phyloP scores from a whole-genome alignment of 2,329 filamentous ascomycete species.

The Drechslerella stenobrocha region DNA sequence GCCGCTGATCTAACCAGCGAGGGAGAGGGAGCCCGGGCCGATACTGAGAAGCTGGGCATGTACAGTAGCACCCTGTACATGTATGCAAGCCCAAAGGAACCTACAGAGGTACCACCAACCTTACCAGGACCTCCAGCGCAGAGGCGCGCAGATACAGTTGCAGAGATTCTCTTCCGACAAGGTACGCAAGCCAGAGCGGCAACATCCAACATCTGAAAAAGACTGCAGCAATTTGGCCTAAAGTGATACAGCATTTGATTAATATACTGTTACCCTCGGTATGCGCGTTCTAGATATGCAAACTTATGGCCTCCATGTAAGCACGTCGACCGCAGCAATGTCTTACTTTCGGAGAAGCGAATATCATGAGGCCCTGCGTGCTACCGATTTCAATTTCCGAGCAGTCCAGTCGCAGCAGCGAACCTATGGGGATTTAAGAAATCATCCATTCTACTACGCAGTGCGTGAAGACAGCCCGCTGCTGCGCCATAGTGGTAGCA shows the following conservation, averaged over 20 bases:
- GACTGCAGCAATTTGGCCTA: neutral
- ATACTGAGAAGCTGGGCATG: constrained; percentile 1
- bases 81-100: constrained; percentile 33
- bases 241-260: neutral
- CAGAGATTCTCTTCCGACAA: constrained; percentile 43
- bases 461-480: constrained; percentile 32
- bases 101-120: constrained; percentile 16
- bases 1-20: neutral
- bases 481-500: constrained; percentile 8
- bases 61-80: constrained; percentile 12
- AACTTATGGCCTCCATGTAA: constrained; percentile 36
- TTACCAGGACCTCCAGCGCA: constrained; percentile 26
- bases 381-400: constrained; percentile 45
- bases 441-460: constrained; percentile 34
- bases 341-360: constrained; percentile 38
- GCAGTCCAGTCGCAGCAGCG: constrained; percentile 39
- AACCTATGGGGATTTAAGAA: constrained; percentile 33
- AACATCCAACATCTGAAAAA: too few relatives aligned
- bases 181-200: constrained; percentile 11
- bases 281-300: constrained; percentile 41
- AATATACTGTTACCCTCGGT: too few relatives aligned
- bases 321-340: constrained; percentile 41
- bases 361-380: constrained; percentile 35
- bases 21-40: neutral
- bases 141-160: constrained; percentile 27